Evolutionary conservation across 163 green algal species (phyloP), one percentile per base, ranked within the genome.

Genomic region (Scenedesmus sp.): DNA sequence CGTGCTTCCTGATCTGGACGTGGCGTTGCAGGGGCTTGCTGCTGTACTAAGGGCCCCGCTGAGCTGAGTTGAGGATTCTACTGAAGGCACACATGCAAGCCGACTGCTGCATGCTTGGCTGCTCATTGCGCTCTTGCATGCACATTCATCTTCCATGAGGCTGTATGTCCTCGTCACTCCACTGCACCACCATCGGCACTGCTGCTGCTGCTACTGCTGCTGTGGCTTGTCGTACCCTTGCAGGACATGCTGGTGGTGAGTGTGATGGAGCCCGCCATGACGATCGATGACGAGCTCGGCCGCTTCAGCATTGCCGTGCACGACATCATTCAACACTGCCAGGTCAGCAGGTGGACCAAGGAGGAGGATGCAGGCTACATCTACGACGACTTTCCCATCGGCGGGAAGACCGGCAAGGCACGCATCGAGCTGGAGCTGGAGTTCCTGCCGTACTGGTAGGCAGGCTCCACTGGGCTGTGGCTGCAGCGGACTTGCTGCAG

Each of bases 391-490:
- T 81, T 82, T 5, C 12, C 12, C 2, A 49, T 81, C 16, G 37
- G 72, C 72, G 37, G 35, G 13, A 81, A 81, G 72, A 49, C 72
- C 12, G 37, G 49, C 59, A 80, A 81, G 22, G 26, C 43, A 3
- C 24, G 18, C 51, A 81, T 92, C 40, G 89, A 90, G 83, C 43
- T 92, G 70, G 89, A 92, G 83, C 15, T 92, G 37, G 89, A 92
- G 40, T 92, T 90, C 73, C 73, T 92, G 83, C 89, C 89, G n/a
- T 89, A 90, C 89, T 90, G 83, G 89, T 88, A 76, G 65, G 26
- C 37, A 56, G 40, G 65, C 40, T 76, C 65, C n/a, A n/a, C n/a
- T n/a, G n/a, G n/a, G n/a, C n/a, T n/a, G n/a, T n/a, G n/a, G n/a
- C n/a, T n/a, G n/a, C n/a, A n/a, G n/a, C n/a, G n/a, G n/a, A n/a